Base-by-base conservation (phyloP, 495 filamentous ascomycete genomes). In the Pyronema domesticum region DNA sequence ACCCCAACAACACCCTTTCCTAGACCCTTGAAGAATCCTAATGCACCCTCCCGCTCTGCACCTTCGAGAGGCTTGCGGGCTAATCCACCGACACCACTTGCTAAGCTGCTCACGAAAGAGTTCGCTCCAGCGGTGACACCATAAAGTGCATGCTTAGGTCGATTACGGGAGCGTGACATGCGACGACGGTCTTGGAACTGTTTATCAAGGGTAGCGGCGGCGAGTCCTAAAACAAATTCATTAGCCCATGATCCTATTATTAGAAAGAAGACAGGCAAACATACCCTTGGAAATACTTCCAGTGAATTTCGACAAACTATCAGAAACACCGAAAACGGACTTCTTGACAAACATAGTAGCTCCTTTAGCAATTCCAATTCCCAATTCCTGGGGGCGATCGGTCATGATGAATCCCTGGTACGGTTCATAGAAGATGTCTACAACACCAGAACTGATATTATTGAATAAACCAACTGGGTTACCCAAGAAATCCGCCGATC, bases 401-500 rank as follows among this genome's bases (percentile, higher is more conserved):
- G 88, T 93, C 81, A 89, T 89, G 65, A 95, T 89, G 53, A 98
- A 75, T 23, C 91, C 91, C 72, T 98, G 91, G 66, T 95, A 95
- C 15, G 91, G 91, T 65, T 96, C 91, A 70, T 98, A 98, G 73
- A 98, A 98, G 61, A 98, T 95, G 61, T 93, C 91, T 17, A 85
- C 85, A 36, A 98, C 85, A 49, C 91, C 91, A 37, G 91, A 95
- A 68, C 86, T 93, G 70, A 98, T 81, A 60, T 89, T 98, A 71
- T 94, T 96, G 77, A 98, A 98, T 39, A 98, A 74, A 39, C 91
- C 91, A 39, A 98, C 91, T 0, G 91, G 91, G 64, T 98, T 98
- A 36, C 91, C 91, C n/a, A 98, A 74, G 76, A 98, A 95, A 69
- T 98, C 91, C 6, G 91, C 91, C 10, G 89, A 95, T 23, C 91